Evolutionary conservation across 495 filamentous ascomycete species (phyloP).

Genomic region (Neurospora intermedia): DNA sequence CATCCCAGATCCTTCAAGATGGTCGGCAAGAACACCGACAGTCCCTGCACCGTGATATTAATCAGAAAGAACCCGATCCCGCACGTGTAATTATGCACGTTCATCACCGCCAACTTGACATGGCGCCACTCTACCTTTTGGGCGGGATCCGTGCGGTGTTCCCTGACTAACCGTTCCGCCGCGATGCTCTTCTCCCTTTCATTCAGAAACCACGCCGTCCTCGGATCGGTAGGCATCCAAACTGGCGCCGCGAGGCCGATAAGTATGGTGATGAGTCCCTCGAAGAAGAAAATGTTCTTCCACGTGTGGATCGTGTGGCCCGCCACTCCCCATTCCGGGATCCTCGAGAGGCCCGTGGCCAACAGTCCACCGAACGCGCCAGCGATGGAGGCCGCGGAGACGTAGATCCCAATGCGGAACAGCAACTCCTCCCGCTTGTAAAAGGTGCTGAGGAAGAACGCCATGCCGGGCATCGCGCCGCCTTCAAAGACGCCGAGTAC

Average conservation of each 20-base stretch:
- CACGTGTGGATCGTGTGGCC: conserved; percentile 39
- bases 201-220: conserved; percentile 40
- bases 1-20: conserved; percentile 39
- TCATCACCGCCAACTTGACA: conserved; percentile 28
- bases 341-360: conserved; percentile 30
- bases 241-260: conserved; percentile 37
- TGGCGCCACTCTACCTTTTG: conserved; percentile 28
- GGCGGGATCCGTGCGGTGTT: conserved; percentile 24
- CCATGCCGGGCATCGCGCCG: conserved; percentile 42
- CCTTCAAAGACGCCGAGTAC: conserved; percentile 44
- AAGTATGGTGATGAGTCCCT: conserved; percentile 47
- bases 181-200: conserved; percentile 39
- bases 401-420: conserved; percentile 46
- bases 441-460: conserved; percentile 47
- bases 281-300: conserved; percentile 60
- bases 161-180: conserved; percentile 27
- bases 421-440: conserved; percentile 47
- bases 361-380: conserved; percentile 41
- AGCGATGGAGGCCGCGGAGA: conserved; percentile 44
- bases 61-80: conserved; percentile 38
- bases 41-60: conserved; percentile 42
- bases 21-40: conserved; percentile 42
- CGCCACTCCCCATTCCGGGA: conserved; percentile 38
- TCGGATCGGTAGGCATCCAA: conserved; percentile 45
- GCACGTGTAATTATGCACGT: conserved; percentile 39